Conservation (phyloP, 495 filamentous ascomycete species). For the Xeromyces bisporus region DNA sequence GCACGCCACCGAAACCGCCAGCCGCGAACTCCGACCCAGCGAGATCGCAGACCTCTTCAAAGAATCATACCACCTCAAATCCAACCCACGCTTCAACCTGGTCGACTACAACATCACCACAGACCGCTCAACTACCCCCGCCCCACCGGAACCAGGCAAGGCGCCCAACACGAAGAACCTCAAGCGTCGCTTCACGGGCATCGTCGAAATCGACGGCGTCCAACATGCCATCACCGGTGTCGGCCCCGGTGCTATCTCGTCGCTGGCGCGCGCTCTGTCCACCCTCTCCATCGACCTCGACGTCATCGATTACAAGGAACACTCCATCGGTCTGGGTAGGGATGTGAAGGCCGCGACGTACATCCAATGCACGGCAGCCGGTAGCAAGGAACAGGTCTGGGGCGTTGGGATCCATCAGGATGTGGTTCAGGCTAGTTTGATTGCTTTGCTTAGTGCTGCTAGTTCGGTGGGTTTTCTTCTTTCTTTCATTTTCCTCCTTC, state of each 20-base stretch:
- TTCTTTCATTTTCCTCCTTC: not conserved
- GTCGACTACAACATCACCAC: slow-evolving; percentile 85
- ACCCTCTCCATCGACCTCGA: slow-evolving; percentile 79
- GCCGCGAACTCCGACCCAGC: slow-evolving; percentile 61
- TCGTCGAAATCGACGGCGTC: slow-evolving; percentile 64
- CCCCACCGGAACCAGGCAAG: slow-evolving; percentile 49
- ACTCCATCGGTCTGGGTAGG: slow-evolving; percentile 65
- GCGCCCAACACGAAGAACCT: slow-evolving; percentile 59
- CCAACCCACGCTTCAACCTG: slow-evolving; percentile 67
- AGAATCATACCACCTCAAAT: slow-evolving; percentile 64
- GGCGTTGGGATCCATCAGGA: slow-evolving; percentile 93
- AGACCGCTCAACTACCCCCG: slow-evolving; percentile 65
- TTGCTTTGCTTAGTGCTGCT: slow-evolving; percentile 76
- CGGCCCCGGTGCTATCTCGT: slow-evolving; percentile 83
- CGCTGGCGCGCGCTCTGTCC: slow-evolving; percentile 65
- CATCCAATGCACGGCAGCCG: slow-evolving; percentile 72
- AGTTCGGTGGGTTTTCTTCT: slow-evolving; percentile 50
- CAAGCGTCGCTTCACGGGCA: slow-evolving; percentile 70
- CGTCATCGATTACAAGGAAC: slow-evolving; percentile 91
- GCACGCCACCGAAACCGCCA: slow-evolving; percentile 49
- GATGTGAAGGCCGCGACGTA: slow-evolving; percentile 85
- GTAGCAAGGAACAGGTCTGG: slow-evolving; percentile 58
- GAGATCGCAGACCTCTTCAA: slow-evolving; percentile 85
- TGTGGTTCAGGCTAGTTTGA: slow-evolving; percentile 80
- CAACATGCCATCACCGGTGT: slow-evolving; percentile 65